These are phyloP conservation scores for Limonomyces culmigenus DNA, from an alignment of 1,284 basidiomycete genomes.

Conservation along the genomic window DNA sequence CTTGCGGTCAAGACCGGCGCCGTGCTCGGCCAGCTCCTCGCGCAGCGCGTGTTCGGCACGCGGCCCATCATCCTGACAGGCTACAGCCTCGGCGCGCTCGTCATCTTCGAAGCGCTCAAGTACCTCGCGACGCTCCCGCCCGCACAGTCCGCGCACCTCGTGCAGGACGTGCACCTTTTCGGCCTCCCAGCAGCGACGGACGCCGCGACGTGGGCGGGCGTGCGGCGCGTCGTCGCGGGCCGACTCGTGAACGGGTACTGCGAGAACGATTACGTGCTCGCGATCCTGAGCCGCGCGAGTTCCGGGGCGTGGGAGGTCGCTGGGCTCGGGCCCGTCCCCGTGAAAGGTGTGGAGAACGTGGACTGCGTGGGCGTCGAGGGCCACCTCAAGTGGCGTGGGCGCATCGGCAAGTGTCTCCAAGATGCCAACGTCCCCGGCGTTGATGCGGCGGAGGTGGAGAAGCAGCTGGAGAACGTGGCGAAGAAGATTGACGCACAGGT, in stretches of 20 bases:
- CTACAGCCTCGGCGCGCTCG: conserved; percentile 37
- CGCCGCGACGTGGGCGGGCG: conserved; percentile 38
- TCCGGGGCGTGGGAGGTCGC: conserved; percentile 51
- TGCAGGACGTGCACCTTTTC: conserved; percentile 64
- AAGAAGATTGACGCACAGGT: conserved; percentile 10
- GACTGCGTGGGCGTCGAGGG: conserved; percentile 34
- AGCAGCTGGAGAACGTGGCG: conserved; percentile 14
- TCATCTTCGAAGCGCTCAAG: conserved; percentile 32
- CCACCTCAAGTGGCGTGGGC: conserved; percentile 35
- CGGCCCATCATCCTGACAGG: conserved; percentile 38
- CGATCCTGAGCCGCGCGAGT: conserved; percentile 52
- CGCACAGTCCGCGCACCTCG: conserved; percentile 27
- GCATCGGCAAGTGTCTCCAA: conserved; percentile 28
- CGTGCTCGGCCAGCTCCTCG: conserved; percentile 35
- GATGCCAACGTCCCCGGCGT: conserved; percentile 23
- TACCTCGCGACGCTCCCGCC: conserved; percentile 22
- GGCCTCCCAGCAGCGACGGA: conserved; percentile 51
- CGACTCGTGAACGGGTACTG: conserved; percentile 61
- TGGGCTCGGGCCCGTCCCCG: conserved; percentile 43
- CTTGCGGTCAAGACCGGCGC: conserved; percentile 36
- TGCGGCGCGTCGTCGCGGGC: conserved; percentile 48
- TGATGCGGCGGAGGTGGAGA: conserved; percentile 18
- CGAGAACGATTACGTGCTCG: conserved; percentile 57
- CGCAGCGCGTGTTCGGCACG: conserved; percentile 33
- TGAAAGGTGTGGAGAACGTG: conserved; percentile 58